phyloP scores from a whole-genome alignment of 1,284 basidiomycete genomes.

The Leccinum pseudoinsigne region DNA sequence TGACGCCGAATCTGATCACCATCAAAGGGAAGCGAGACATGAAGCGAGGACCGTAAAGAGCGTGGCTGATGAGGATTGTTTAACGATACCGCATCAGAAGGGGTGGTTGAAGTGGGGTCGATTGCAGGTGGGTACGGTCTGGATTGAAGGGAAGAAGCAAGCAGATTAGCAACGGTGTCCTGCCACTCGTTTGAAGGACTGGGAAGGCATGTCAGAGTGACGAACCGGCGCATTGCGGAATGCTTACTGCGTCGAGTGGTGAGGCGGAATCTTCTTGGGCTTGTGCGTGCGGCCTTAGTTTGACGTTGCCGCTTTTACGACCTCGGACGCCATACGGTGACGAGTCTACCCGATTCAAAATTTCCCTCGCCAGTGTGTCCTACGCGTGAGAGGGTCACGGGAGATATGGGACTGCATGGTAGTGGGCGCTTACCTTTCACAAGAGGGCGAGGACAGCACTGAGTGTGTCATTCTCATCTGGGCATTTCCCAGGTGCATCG shows the following conservation, averaged over 20 bases:
- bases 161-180: constrained; percentile 55
- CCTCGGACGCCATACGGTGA: constrained; percentile 75
- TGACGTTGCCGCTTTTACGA: constrained; percentile 40
- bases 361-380: constrained; percentile 73
- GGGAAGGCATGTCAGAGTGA: background rate
- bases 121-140: constrained; percentile 2
- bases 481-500: constrained; percentile 37
- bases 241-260: constrained; percentile 57
- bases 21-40: constrained; percentile 20
- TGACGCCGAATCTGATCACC: constrained; percentile 30
- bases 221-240: background rate
- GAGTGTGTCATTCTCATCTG: constrained; percentile 17
- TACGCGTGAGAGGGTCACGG: constrained; percentile 26
- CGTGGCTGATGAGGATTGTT: constrained; percentile 15
- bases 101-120: constrained; percentile 3
- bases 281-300: constrained; percentile 28
- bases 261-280: constrained; percentile 31
- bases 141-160: constrained; percentile 28
- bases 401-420: background rate
- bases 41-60: constrained; percentile 8
- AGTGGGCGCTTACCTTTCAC: constrained; percentile 25
- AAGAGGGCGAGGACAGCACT: constrained; percentile 24
- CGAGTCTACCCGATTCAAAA: constrained; percentile 72
- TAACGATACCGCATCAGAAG: constrained; percentile 15
- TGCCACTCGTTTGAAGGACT: constrained; percentile 84